These are phyloP conservation scores for Diplodia corticola DNA, from an alignment of 2,329 filamentous ascomycete species.

Conservation along the genomic window DNA sequence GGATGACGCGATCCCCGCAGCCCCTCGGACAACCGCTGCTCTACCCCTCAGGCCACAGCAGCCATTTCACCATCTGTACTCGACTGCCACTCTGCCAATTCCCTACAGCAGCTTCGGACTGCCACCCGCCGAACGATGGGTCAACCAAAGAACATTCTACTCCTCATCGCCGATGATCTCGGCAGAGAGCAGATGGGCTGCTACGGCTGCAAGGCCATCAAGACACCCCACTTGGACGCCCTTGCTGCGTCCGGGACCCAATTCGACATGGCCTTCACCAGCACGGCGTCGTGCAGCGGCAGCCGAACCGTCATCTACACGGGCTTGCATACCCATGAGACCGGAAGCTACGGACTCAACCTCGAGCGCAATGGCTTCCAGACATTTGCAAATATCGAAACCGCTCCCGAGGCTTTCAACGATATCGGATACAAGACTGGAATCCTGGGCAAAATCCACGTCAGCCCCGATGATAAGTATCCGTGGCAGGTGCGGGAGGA, in stretches of 20 bases:
- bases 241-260: slow-evolving; percentile 41
- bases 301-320: slow-evolving; percentile 53
- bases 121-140: slow-evolving; percentile 23
- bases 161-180: slow-evolving; percentile 48
- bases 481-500: slow-evolving; percentile 46
- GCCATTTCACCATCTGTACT: too few relatives aligned
- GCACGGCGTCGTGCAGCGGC: slow-evolving; percentile 52
- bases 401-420: slow-evolving; percentile 43
- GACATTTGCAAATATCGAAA: slow-evolving; percentile 43
- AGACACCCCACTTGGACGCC: slow-evolving; percentile 46
- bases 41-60: too few relatives aligned
- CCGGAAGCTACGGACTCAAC: slow-evolving; percentile 50
- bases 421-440: slow-evolving; percentile 47
- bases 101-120: not conserved
- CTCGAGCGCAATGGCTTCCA: slow-evolving; percentile 45
- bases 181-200: slow-evolving; percentile 40
- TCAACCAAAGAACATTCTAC: slow-evolving; percentile 41
- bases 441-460: slow-evolving; percentile 53
- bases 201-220: slow-evolving; percentile 35
- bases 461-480: slow-evolving; percentile 44
- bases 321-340: slow-evolving; percentile 52
- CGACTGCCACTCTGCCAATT: not conserved
- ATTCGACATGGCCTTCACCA: slow-evolving; percentile 47
- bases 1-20: too few relatives aligned
- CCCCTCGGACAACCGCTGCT: too few relatives aligned